Percentiles rank a stretch among this genome's conserved stretches.
phyloP scores from a whole-genome alignment of 2,329 filamentous ascomycete species.

The Penicillium crustosum region DNA sequence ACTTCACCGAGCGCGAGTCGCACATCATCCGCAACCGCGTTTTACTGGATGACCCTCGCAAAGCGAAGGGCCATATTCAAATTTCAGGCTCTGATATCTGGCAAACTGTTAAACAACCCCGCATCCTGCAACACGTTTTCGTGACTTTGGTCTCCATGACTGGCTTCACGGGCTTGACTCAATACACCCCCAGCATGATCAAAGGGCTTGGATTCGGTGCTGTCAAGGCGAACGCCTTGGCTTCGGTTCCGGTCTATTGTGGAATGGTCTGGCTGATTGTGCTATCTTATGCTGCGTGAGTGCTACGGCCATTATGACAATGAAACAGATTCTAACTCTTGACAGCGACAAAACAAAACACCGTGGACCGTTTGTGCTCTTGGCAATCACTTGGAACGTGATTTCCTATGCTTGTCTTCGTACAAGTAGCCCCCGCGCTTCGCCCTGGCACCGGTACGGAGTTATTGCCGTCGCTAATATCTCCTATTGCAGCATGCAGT shows the following conservation, averaged over 20 bases:
- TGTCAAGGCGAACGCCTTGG: constrained; percentile 54
- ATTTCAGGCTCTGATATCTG: constrained; percentile 40
- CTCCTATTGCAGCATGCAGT: constrained; percentile 40
- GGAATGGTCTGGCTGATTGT: constrained; percentile 30
- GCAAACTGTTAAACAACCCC: constrained; percentile 47
- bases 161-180: constrained; percentile 52
- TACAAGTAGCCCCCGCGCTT: constrained; percentile 20
- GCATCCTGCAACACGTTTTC: constrained; percentile 54
- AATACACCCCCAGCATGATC: constrained; percentile 57
- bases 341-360: constrained; percentile 33
- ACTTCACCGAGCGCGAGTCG: constrained; percentile 46
- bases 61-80: constrained; percentile 37
- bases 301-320: background rate
- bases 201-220: constrained; percentile 52
- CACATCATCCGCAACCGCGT: constrained; percentile 46
- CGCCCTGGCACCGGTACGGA: constrained; percentile 32
- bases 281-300: constrained; percentile 28
- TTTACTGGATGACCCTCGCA: constrained; percentile 46
- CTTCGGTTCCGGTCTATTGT: constrained; percentile 50
- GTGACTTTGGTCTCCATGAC: constrained; percentile 50
- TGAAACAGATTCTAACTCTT: constrained; percentile 10
- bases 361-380: constrained; percentile 38
- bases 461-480: constrained; percentile 31
- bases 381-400: constrained; percentile 40
- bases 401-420: constrained; percentile 41